phyloP scores from a whole-genome alignment of 2,329 filamentous ascomycete species.

The Berkeleyomyces rouxiae region DNA sequence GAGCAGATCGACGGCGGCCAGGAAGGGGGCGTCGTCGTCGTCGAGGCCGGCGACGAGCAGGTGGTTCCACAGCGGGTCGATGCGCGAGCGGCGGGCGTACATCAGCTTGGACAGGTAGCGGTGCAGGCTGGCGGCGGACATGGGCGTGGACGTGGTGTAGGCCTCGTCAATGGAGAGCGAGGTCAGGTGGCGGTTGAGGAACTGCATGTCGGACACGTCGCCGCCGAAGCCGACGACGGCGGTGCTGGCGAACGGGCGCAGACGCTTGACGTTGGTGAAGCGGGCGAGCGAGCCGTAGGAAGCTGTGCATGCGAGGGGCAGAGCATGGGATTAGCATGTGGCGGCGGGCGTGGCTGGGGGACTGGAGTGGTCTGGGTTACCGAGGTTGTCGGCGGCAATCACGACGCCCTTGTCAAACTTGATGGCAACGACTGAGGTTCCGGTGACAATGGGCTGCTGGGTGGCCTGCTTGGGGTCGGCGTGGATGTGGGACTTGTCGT shows the following conservation, averaged over 20 bases:
- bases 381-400: conserved; percentile 91
- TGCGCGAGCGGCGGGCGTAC: conserved; percentile 85
- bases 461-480: conserved; percentile 66
- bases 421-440: conserved; percentile 84
- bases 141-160: conserved; percentile 41
- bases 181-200: conserved; percentile 79
- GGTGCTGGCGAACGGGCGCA: conserved; percentile 71
- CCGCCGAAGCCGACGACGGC: conserved; percentile 87
- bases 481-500: conserved; percentile 75
- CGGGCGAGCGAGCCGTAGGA: conserved; percentile 95
- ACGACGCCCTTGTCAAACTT: conserved; percentile 96
- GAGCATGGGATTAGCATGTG: neutral
- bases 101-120: conserved; percentile 92
- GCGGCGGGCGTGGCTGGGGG: neutral
- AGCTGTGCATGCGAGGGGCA: conserved; percentile 34
- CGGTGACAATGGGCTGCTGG: conserved; percentile 83
- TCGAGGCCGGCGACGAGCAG: conserved; percentile 82
- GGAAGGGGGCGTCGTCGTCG: conserved; percentile 64
- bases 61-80: conserved; percentile 96
- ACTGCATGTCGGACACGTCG: conserved; percentile 98
- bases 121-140: conserved; percentile 89
- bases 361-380: conserved; percentile 31
- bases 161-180: conserved; percentile 79
- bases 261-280: conserved; percentile 91
- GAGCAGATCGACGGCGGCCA: conserved; percentile 79